These are phyloP conservation scores for Alternaria sp. DNA, from an alignment of 2,329 filamentous ascomycete species.

Conservation along the genomic window DNA sequence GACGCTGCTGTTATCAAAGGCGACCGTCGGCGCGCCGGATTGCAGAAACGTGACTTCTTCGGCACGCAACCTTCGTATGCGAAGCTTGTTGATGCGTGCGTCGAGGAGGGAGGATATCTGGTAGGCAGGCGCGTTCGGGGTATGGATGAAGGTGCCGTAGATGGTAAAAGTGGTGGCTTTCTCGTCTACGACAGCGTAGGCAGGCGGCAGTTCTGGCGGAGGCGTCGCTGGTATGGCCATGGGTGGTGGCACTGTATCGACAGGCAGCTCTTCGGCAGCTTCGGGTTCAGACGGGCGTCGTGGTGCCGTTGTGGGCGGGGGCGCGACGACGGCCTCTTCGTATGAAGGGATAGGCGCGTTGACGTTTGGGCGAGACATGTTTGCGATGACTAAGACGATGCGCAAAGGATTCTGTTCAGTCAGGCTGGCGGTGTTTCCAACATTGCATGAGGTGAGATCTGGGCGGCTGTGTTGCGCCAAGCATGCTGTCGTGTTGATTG, in stretches of 20 bases:
- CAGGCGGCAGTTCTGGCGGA: slow-evolving; percentile 26
- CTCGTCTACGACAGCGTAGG: slow-evolving; percentile 34
- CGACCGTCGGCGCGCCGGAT: slow-evolving; percentile 22
- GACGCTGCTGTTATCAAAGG: slow-evolving; percentile 26
- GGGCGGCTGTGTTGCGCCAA: slow-evolving; percentile 11
- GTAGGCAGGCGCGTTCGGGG: slow-evolving; percentile 33
- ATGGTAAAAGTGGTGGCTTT: slow-evolving; percentile 36
- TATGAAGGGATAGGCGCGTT: slow-evolving; percentile 30
- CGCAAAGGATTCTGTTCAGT: background rate
- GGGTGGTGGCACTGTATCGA: background rate
- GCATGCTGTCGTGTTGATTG: slow-evolving; percentile 7
- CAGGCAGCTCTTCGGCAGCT: background rate
- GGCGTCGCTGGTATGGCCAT: background rate
- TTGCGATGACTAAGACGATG: background rate
- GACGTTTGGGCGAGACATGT: slow-evolving; percentile 10
- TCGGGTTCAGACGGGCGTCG: slow-evolving; percentile 1
- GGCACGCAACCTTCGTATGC: slow-evolving; percentile 30
- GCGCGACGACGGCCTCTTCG: slow-evolving; percentile 20
- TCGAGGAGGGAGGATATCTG: slow-evolving; percentile 39
- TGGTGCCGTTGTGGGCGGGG: slow-evolving; percentile 4
- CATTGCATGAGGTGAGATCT: background rate
- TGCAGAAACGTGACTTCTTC: slow-evolving; percentile 31
- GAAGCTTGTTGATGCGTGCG: slow-evolving; percentile 27
- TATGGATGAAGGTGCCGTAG: slow-evolving; percentile 40
- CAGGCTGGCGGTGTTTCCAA: background rate